These are phyloP conservation scores for Agaricus blazei DNA, from an alignment of 768 basidiomycete genomes.

Conservation along the genomic window DNA sequence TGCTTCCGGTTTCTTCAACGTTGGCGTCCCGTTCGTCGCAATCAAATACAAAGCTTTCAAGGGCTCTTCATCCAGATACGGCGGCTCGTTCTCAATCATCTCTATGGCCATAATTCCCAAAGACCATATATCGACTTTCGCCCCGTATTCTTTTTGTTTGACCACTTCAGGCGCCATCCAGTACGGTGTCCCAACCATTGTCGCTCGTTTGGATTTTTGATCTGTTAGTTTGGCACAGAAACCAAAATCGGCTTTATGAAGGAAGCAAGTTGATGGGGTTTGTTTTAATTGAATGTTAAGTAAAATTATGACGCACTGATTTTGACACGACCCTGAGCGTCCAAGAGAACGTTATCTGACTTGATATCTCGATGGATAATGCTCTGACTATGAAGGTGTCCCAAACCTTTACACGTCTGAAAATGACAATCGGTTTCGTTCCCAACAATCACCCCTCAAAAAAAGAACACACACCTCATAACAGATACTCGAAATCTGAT, in stretches of 20 bases:
- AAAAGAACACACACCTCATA: conserved; percentile 62
- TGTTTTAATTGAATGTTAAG: neutral
- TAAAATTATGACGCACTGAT: conserved; percentile 66
- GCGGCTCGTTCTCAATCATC: conserved; percentile 98
- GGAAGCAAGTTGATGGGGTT: conserved; percentile 1
- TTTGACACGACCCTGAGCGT: conserved; percentile 90
- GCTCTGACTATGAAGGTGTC: conserved; percentile 87
- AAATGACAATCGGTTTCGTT: neutral
- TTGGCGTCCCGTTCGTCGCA: conserved; percentile 97
- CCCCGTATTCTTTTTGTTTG: conserved; percentile 95
- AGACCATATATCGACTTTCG: conserved; percentile 96
- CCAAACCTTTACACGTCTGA: conserved; percentile 92
- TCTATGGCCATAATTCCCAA: conserved; percentile 98
- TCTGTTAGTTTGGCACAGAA: conserved; percentile 96
- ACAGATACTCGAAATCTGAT: conserved; percentile 90
- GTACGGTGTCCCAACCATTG: conserved; percentile 98
- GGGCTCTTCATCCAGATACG: conserved; percentile 93
- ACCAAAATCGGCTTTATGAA: conserved; percentile 79
- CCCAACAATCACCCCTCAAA: neutral
- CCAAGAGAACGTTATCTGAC: conserved; percentile 92
- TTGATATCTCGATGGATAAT: conserved; percentile 99
- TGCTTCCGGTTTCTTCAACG: conserved; percentile 91
- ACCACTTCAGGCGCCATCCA: conserved; percentile 99
- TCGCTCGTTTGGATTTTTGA: conserved; percentile 94
- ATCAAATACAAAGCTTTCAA: conserved; percentile 92